Base-by-base conservation (phyloP, 257 asterid genomes). In the Nyctanthes arbortristis region DNA sequence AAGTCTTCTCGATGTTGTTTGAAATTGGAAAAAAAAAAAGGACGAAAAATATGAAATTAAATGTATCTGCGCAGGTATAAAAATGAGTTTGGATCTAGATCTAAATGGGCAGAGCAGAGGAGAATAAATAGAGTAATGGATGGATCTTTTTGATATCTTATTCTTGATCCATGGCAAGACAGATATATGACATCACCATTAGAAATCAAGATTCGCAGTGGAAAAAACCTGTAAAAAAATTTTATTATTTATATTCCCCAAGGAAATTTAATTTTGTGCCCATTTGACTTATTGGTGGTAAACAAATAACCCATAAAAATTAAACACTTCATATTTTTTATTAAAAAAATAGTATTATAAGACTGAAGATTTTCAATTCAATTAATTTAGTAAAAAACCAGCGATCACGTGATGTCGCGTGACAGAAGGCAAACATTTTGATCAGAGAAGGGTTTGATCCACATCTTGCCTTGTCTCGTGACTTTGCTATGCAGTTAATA, bases 341-440 rank as follows among this genome's bases (percentile, higher is more conserved):
- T n/a, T 16, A 31, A 6, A 22, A 27, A 3, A 55, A n/a, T 62
- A 67, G 68, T 39, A 68, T 25, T 66, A 27, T 6, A 31, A 31
- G 3, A 31, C n/a, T 33, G 30, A 22, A 16, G 5, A 1, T 1
- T 5, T 32, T 33, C 7, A n/a, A n/a, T 31, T 33, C 32, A 71
- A 45, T 20, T 40, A 18, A 32, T n/a, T n/a, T n/a, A n/a, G n/a
- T n/a, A 65, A 4, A 64, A n/a, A 65, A 73, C 67, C 77, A 57
- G 79, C 65, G 80, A 78, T 83, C 94, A 85, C 92, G 87, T 88
- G 92, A 81, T 61, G 81, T 79, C 88, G 87, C 92, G 87, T 88
- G 95, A 88, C 82, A 80, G 73, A 70, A 73, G 82, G 78, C 80
- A 63, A 70, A 78, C 81, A 79, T 69, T 77, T 74, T 74, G 54